phyloP scores from a whole-genome alignment of 805 yeast genomes.

The Saccharomycopsis javanensis region DNA sequence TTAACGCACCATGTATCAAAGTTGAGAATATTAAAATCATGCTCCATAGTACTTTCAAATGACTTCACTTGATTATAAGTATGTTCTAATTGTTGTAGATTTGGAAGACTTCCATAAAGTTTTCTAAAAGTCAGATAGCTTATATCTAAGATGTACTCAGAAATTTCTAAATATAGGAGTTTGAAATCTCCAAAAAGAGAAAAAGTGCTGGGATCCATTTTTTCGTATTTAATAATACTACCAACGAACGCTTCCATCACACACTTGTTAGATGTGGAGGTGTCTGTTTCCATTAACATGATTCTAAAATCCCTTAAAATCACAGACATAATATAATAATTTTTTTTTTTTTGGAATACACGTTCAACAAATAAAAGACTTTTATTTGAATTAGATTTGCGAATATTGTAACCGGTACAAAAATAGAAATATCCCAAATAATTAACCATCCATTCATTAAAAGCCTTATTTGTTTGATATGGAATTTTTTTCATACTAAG shows the following conservation, averaged over 20 bases:
- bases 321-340: slow-evolving; percentile 4
- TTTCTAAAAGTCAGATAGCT: background rate
- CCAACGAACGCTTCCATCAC: slow-evolving; percentile 4
- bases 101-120: background rate
- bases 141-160: background rate
- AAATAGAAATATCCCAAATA: slow-evolving; percentile 26
- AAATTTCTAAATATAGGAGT: slow-evolving; percentile 2
- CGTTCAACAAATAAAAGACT: slow-evolving; percentile 4
- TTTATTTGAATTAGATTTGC: slow-evolving; percentile 6
- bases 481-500: background rate
- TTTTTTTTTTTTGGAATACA: slow-evolving; percentile 6
- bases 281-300: background rate
- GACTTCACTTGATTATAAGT: background rate
- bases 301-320: slow-evolving; percentile 8
- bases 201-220: background rate
- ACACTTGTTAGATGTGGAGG: background rate
- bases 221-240: background rate
- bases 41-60: background rate
- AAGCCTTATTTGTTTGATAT: slow-evolving; percentile 17
- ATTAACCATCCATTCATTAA: slow-evolving; percentile 26
- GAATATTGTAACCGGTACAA: slow-evolving; percentile 21
- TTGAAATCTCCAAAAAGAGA: slow-evolving; percentile 7
- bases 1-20: slow-evolving; percentile 9
- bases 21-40: background rate
- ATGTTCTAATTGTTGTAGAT: background rate